These are phyloP conservation scores for Bruguiera gymnorhiza DNA, from an alignment of 345 rosid species.

Conservation along the genomic window DNA sequence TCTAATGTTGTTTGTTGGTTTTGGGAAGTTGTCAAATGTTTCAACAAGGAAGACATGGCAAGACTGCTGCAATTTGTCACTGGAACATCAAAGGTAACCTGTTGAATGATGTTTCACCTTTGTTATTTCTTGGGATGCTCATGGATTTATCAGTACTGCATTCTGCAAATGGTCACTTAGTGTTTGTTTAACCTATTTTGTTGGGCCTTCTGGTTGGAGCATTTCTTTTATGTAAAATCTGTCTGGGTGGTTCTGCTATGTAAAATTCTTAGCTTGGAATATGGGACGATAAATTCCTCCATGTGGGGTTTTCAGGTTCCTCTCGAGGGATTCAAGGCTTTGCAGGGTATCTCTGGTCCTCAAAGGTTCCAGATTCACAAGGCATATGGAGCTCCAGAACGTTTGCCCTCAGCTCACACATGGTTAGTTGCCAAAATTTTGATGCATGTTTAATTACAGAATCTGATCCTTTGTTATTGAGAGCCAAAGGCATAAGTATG, in stretches of 20 bases:
- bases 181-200: no score
- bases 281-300: background rate
- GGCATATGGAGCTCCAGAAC: slow-evolving; percentile 89
- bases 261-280: background rate
- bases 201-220: no score
- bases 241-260: background rate
- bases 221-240: background rate
- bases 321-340: slow-evolving; percentile 81
- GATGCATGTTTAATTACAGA: background rate
- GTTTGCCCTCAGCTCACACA: slow-evolving; percentile 96
- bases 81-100: slow-evolving; percentile 86
- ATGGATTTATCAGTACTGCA: background rate
- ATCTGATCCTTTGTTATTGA: background rate
- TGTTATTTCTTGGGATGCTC: background rate
- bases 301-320: slow-evolving; percentile 62
- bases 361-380: slow-evolving; percentile 96
- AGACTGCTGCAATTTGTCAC: slow-evolving; percentile 90
- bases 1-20: slow-evolving; percentile 91
- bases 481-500: background rate
- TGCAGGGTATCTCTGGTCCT: slow-evolving; percentile 97
- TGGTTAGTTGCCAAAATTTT: slow-evolving; percentile 44
- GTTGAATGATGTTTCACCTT: background rate
- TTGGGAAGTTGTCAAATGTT: slow-evolving; percentile 89
- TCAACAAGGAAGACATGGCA: slow-evolving; percentile 96
- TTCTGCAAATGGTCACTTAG: background rate